Evolutionary conservation across 345 rosid species (phyloP).

Genomic region (Punica granatum): DNA sequence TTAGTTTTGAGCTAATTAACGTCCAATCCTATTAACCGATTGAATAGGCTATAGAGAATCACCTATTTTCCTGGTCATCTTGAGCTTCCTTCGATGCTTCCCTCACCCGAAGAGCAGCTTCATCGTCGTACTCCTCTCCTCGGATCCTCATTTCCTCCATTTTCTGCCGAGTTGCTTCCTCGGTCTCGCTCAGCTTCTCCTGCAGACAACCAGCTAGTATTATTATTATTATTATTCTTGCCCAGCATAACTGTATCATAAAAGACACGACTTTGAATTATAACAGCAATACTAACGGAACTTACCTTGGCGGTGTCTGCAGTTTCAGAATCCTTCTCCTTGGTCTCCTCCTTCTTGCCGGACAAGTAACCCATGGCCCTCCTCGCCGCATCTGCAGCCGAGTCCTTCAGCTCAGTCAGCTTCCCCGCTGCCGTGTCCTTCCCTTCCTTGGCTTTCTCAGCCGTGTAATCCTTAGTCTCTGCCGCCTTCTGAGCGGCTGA

Average conservation of each 20-base stretch:
- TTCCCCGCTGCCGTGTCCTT: slow-evolving; percentile 28
- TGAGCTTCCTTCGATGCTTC: slow-evolving; percentile 8
- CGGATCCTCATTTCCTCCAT: slow-evolving; percentile 47
- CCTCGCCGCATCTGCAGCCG: slow-evolving; percentile 48
- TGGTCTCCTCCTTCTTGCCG: slow-evolving; percentile 47
- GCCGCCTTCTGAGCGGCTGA: slow-evolving; percentile 18
- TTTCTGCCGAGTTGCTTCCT: slow-evolving; percentile 38
- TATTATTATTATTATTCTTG: too few species aligned
- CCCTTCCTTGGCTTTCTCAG: slow-evolving; percentile 24
- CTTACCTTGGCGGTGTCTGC: slow-evolving; percentile 31
- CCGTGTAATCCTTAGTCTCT: slow-evolving; percentile 21
- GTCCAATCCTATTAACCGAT: too few species aligned
- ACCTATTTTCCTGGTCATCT: slow-evolving; percentile 3
- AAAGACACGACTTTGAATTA: too few species aligned
- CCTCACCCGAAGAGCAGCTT: slow-evolving; percentile 19
- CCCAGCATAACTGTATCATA: too few species aligned
- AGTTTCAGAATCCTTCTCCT: slow-evolving; percentile 42
- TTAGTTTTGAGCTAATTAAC: too few species aligned
- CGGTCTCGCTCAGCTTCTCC: slow-evolving; percentile 40
- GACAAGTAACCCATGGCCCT: slow-evolving; percentile 46
- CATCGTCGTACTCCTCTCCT: slow-evolving; percentile 24
- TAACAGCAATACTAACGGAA: background rate
- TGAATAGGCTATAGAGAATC: too few species aligned
- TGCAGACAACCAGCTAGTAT: background rate
- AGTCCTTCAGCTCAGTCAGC: slow-evolving; percentile 37